phyloP scores from a whole-genome alignment of 345 rosid genomes.

The Euphorbia tirucalli region DNA sequence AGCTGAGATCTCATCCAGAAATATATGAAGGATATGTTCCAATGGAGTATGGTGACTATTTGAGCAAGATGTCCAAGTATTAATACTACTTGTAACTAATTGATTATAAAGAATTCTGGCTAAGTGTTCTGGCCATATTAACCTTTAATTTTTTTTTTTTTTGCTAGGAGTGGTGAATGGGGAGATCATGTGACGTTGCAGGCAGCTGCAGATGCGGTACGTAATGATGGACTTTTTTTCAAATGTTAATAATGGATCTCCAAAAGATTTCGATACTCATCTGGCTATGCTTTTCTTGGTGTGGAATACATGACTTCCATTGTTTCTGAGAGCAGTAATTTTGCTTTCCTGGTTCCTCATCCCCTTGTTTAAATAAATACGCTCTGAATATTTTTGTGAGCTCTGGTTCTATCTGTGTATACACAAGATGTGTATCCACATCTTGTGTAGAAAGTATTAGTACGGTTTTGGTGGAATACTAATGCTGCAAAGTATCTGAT shows the following conservation, averaged over 20 bases:
- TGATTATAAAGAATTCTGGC: conserved; percentile 4
- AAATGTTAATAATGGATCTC: not conserved
- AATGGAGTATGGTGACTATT: conserved; percentile 69
- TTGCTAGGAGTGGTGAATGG: conserved; percentile 67
- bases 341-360: not conserved
- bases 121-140: conserved; percentile 12
- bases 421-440: not conserved
- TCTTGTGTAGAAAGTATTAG: not conserved
- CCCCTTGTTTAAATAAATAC: not conserved
- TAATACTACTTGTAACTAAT: conserved; percentile 1
- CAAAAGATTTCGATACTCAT: not conserved
- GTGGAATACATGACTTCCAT: not conserved
- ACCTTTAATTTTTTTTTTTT: conserved; percentile 19
- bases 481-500: conserved; percentile 9
- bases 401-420: not conserved
- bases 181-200: conserved; percentile 75
- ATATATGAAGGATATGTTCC: conserved; percentile 77
- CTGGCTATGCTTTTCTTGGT: not conserved
- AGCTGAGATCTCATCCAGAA: conserved; percentile 66
- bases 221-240: not conserved
- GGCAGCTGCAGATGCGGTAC: conserved; percentile 76
- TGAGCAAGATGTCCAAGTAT: conserved; percentile 71
- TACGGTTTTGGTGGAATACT: not conserved
- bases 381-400: not conserved
- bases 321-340: not conserved